Percentiles rank a stretch among this genome's conserved stretches.
These are phyloP conservation scores for Kwoniella sp. DNA, from an alignment of 768 basidiomycete genomes.

Conservation along the genomic window DNA sequence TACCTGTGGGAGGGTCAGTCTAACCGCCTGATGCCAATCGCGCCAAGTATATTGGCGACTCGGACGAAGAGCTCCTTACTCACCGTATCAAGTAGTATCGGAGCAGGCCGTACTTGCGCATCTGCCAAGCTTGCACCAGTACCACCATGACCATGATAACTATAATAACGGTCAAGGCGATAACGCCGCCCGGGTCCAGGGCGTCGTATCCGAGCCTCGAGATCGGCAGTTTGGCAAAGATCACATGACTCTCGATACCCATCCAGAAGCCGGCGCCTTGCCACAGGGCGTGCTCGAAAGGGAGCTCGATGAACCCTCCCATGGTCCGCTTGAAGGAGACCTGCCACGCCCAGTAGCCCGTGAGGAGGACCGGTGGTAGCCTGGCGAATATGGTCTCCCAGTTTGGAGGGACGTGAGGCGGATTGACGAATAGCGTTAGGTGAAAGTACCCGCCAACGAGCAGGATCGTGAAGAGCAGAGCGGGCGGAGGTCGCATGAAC, in stretches of 20 bases:
- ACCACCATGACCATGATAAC: conserved; percentile 24
- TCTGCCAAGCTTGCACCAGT: conserved; percentile 27
- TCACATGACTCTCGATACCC: conserved; percentile 32
- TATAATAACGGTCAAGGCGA: conserved; percentile 24
- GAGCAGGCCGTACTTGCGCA: conserved; percentile 29
- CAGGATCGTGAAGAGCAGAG: conserved; percentile 21
- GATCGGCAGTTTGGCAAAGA: conserved; percentile 37
- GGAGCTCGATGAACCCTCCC: conserved; percentile 23
- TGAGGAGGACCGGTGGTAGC: conserved; percentile 20
- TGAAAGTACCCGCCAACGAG: conserved; percentile 33
- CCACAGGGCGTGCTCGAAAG: conserved; percentile 35
- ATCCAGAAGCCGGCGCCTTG: conserved; percentile 42
- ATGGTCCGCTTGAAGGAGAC: conserved; percentile 30
- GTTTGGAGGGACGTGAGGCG: conserved; percentile 22
- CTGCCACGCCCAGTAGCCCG: conserved; percentile 36
- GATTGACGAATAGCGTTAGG: conserved; percentile 30
- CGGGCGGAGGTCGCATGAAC: conserved; percentile 20
- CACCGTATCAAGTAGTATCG: conserved; percentile 35
- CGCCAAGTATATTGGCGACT: neutral
- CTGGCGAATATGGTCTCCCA: conserved; percentile 28
- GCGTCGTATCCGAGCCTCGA: conserved; percentile 28
- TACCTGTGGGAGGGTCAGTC: conserved; percentile 15
- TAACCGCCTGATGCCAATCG: neutral
- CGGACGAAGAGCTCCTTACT: no score
- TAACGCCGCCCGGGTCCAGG: conserved; percentile 25